phyloP scores from a whole-genome alignment of 805 yeast genomes.

The Brettanomyces sp. region DNA sequence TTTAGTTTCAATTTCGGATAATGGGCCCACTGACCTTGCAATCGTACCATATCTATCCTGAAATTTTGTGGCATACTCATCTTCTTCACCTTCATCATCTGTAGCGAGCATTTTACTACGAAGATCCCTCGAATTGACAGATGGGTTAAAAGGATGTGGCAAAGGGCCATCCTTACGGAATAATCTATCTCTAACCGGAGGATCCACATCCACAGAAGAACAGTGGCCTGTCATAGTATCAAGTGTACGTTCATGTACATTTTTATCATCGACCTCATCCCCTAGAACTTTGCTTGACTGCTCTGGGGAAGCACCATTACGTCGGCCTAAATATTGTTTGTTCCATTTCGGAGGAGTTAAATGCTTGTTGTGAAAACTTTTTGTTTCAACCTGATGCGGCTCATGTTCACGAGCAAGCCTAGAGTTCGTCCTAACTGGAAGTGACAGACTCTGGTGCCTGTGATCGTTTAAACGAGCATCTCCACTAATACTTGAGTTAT shows the following conservation, averaged over 20 bases:
- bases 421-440: slow-evolving; percentile 25
- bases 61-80: slow-evolving; percentile 17
- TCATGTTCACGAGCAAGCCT: slow-evolving; percentile 2
- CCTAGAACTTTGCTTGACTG: background rate
- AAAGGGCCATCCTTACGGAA: slow-evolving; percentile 8
- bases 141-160: slow-evolving; percentile 6
- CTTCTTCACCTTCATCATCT: slow-evolving; percentile 22
- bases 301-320: background rate
- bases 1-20: slow-evolving; percentile 5
- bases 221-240: background rate
- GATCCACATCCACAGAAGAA: background rate
- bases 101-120: slow-evolving; percentile 20
- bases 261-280: background rate
- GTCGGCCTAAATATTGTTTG: background rate
- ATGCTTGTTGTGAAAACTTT: background rate
- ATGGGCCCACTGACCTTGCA: background rate
- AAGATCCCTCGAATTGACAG: slow-evolving; percentile 21
- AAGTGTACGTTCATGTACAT: background rate
- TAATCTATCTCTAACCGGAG: background rate
- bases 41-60: slow-evolving; percentile 11
- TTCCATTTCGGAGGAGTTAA: background rate
- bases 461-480: slow-evolving; percentile 28
- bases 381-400: background rate
- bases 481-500: slow-evolving; percentile 27
- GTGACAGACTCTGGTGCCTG: slow-evolving; percentile 24